Evolutionary conservation across 371 early-diverging fungal species (phyloP), one percentile per base, ranked within the genome.

Genomic region (Mortierella sp.): DNA sequence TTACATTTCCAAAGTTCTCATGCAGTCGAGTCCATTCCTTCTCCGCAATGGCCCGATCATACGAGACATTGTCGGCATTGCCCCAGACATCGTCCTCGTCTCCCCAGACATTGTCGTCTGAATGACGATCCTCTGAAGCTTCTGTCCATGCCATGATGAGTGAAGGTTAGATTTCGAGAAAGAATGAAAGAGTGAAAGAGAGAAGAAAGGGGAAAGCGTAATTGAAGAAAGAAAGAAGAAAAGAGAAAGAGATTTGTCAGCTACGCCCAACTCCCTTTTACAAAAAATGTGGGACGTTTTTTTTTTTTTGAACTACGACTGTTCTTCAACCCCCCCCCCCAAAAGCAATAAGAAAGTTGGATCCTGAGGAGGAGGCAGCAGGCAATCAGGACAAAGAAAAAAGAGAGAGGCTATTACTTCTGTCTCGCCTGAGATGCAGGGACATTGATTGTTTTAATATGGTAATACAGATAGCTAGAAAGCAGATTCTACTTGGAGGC

Each of bases 1-100:
- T 63, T 68, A 74, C 74, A 50, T 73, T 79, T 37, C 80, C 80
- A 73, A 73, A 79, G 19, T 70, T 79, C 12, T 79, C 70, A 43
- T 79, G 73, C 18, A 79, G 62, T 29, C 74, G 65, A 21, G 70
- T 37, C 80, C 80, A 79, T 55, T 79, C 80, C 43, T 46, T 63
- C 25, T 79, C 73, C 14, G 80, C 80, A 48, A 79, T 79, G 29
- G 67, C 56, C 23, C 80, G 73, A 37, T 79, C 80, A 51, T 79
- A 73, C 1, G 63, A 60, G 37, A 73, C 43, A 37, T 60, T 57
- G 45, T 79, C 80, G 23, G 44, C 66, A 16, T 79, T 70, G 18
- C 67, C 80, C 73, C 80, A 79, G 47, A 73, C 60, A 53, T 72
- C 80, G 51, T 66, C 80, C 3, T 65, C 70, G n/a, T 64, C 64